phyloP scores from a whole-genome alignment of 257 asterid genomes.

The Solanum corneliomulleri region DNA sequence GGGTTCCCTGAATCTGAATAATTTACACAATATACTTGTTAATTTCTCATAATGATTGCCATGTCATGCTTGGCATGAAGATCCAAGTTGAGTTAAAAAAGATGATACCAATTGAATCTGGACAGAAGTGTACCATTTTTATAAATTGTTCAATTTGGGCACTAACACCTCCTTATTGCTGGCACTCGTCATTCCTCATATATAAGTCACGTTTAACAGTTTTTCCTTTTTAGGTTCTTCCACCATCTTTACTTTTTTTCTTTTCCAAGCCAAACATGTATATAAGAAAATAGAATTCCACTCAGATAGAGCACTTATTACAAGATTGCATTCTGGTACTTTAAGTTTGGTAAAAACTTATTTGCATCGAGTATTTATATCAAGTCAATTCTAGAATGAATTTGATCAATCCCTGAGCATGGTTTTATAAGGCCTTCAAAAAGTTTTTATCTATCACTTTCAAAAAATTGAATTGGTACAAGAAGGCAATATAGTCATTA shows the following conservation, averaged over 20 bases:
- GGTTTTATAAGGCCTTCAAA: not conserved
- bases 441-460: no score
- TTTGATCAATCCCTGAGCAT: not conserved
- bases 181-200: not conserved
- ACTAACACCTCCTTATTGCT: not conserved
- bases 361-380: not conserved
- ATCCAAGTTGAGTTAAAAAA: not conserved
- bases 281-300: not conserved
- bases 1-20: not conserved
- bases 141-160: not conserved
- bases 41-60: not conserved
- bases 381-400: not conserved
- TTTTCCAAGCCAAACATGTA: not conserved
- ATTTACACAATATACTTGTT: not conserved
- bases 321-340: not conserved
- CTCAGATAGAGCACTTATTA: not conserved
- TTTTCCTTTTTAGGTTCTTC: not conserved
- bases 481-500: not conserved
- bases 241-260: not conserved
- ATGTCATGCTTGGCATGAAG: not conserved
- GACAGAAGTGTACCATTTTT: not conserved
- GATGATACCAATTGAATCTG: not conserved
- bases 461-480: no score
- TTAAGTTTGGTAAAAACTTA: not conserved
- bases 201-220: not conserved